Evolutionary conservation across 495 filamentous ascomycete genomes (phyloP).

Genomic region (Filosporella fistucella): DNA sequence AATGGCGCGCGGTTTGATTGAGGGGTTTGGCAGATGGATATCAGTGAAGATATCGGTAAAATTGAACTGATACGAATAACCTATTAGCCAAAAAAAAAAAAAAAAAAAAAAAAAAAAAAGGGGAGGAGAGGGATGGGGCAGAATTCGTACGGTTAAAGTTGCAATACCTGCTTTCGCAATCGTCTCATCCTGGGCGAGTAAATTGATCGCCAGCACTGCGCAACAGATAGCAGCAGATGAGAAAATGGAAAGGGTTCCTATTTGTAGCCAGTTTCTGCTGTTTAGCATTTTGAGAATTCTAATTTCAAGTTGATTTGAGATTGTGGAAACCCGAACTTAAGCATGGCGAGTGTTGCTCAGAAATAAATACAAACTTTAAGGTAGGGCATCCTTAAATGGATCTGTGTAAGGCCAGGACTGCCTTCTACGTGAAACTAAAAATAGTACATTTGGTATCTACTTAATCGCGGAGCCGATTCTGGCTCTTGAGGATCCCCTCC

Average conservation of each 20-base stretch:
- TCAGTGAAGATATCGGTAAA: no score
- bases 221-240: conserved; percentile 1
- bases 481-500: conserved; percentile 1
- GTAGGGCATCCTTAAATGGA: conserved; percentile 1
- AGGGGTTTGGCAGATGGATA: conserved; percentile 4
- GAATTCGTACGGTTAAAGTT: conserved; percentile 12
- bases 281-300: conserved; percentile 7
- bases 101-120: no score
- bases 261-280: not conserved
- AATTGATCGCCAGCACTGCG: conserved; percentile 7
- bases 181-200: conserved; percentile 3
- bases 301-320: conserved; percentile 10
- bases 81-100: conserved; percentile 5
- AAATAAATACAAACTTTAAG: conserved; percentile 8
- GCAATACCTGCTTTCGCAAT: not conserved
- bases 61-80: conserved; percentile 10
- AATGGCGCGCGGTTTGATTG: conserved; percentile 3
- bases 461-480: not conserved
- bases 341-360: conserved; percentile 1
- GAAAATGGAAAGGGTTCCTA: conserved; percentile 2
- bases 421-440: conserved; percentile 1
- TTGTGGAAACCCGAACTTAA: not conserved
- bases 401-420: conserved; percentile 1
- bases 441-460: not conserved
- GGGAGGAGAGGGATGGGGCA: no score